Conservation (phyloP, 139 green algal species). For the Axilococcus clingmanii region DNA sequence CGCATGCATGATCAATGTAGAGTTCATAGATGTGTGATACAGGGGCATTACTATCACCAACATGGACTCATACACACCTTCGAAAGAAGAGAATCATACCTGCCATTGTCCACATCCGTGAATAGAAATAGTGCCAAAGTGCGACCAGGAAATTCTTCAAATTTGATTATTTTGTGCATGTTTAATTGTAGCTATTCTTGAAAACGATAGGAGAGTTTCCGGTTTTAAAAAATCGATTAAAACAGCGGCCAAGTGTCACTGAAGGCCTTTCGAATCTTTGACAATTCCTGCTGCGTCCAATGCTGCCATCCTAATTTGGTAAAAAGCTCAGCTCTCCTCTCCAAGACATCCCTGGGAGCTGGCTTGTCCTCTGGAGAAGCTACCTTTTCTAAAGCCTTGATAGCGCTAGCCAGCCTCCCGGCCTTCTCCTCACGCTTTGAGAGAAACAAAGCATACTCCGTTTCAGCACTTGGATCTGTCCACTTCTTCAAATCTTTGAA, state of each 20-base stretch:
- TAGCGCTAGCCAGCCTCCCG: constrained; percentile 23
- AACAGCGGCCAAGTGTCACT: constrained; percentile 36
- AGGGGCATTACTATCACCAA: not conserved
- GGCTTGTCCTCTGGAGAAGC: constrained; percentile 28
- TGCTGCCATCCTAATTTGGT: constrained; percentile 47
- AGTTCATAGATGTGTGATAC: not conserved
- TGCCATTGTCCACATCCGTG: constrained; percentile 24
- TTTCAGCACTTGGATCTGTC: constrained; percentile 46
- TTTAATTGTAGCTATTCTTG: no score
- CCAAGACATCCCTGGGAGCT: constrained; percentile 19
- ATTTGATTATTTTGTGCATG: not conserved
- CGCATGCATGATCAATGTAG: not conserved
- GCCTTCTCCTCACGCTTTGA: constrained; percentile 37
- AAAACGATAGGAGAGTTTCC: no score
- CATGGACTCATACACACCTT: not conserved
- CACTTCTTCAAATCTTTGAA: constrained; percentile 49
- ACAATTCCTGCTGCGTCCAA: constrained; percentile 34
- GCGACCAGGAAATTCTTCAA: constrained; percentile 19
- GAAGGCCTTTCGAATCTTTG: constrained; percentile 28
- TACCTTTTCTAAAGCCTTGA: constrained; percentile 32
- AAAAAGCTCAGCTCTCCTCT: constrained; percentile 34
- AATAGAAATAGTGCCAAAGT: constrained; percentile 23
- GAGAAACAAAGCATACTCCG: constrained; percentile 44
- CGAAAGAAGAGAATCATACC: constrained; percentile 1
- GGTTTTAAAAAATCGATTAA: no score